Conservation (phyloP, 352 stramenopile genomes). For the Phytophthora multivora region DNA sequence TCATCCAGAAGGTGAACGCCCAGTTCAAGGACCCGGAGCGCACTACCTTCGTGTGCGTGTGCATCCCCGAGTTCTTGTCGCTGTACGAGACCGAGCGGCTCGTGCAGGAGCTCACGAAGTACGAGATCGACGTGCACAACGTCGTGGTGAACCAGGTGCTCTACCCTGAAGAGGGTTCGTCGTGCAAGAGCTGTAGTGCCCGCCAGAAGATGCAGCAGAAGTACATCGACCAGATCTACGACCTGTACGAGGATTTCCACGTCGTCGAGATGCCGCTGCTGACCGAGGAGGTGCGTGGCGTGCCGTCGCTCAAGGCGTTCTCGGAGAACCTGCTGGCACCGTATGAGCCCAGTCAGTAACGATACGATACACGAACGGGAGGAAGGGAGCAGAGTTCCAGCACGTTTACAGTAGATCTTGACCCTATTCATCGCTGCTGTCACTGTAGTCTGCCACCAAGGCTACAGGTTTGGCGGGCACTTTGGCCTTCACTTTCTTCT, state of each 20-base stretch:
- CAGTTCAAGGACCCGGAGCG: conserved; percentile 98
- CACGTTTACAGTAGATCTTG: conserved; percentile 22
- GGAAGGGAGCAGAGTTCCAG: neutral
- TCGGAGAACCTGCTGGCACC: conserved; percentile 95
- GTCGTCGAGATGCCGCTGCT: conserved; percentile 99
- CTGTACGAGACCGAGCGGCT: conserved; percentile 99
- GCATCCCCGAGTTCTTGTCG: conserved; percentile 99
- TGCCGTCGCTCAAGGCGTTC: conserved; percentile 94
- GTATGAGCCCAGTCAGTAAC: conserved; percentile 80
- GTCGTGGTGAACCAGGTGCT: conserved; percentile 99
- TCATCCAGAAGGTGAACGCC: conserved; percentile 99
- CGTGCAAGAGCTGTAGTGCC: conserved; percentile 94
- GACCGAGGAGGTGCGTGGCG: conserved; percentile 97
- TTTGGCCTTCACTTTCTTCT: conserved; percentile 44
- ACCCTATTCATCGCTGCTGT: conserved; percentile 59
- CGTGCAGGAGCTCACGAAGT: conserved; percentile 99
- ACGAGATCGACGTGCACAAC: conserved; percentile 99
- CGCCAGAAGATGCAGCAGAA: conserved; percentile 99
- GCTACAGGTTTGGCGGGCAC: conserved; percentile 39
- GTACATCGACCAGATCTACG: conserved; percentile 99
- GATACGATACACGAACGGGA: conserved; percentile 7
- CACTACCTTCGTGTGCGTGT: conserved; percentile 99
- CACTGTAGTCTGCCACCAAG: conserved; percentile 83
- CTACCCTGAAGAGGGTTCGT: conserved; percentile 84
- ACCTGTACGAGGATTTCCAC: conserved; percentile 99